Base-by-base conservation (phyloP, 352 stramenopile species). In the Globisporangium viniferum region DNA sequence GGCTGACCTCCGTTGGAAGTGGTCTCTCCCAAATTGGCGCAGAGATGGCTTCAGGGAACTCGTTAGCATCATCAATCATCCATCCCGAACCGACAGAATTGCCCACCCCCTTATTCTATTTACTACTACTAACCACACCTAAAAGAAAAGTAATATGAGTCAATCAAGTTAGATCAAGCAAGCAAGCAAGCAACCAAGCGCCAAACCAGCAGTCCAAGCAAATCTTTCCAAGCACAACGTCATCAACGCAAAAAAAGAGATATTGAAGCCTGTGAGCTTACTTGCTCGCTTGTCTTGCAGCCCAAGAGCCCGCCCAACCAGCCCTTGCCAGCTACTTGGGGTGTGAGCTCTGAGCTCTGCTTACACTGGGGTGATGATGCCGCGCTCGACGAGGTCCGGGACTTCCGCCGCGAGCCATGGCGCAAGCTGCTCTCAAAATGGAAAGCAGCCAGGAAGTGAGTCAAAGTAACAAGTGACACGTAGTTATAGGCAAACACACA, bases 331-430 rank as follows among this genome's bases (percentile, higher is more conserved):
- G 10, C 53, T 12, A 31, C 41, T n/a, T 46, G 39, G 18, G 29
- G 10, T 18, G 12, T 24, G 14, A 35, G 27, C 3, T 27, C 18
- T n/a, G 12, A 44, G 24, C 24, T 20, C 6, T 1, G 10, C 63
- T 69, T 87, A 94, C 36, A 91, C 82, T 33, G 87, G 73, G 24
- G 83, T 88, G 48, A 94, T 92, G 14, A 91, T 67, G 18, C 83
- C 82, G 57, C 87, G 84, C 68, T 94, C 85, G 12, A 93, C 87
- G 20, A 97, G 85, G 49, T 95, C 86, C 0, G 90, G 90, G 24
- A 97, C 88, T 69, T 97, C 90, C 0, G 88, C 88, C 24, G 90
- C 88, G 35, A 97, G 80, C 90, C 90, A 97, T 55, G 90, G 90
- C 20, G 85, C 90, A 60, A 97, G 64, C 87, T 94, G 71, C 18